A percentile compares a stretch with the other conserved stretches of the same genome.
Conservation (phyloP, 2,329 filamentous ascomycete species). For the Talaromyces sp. region DNA sequence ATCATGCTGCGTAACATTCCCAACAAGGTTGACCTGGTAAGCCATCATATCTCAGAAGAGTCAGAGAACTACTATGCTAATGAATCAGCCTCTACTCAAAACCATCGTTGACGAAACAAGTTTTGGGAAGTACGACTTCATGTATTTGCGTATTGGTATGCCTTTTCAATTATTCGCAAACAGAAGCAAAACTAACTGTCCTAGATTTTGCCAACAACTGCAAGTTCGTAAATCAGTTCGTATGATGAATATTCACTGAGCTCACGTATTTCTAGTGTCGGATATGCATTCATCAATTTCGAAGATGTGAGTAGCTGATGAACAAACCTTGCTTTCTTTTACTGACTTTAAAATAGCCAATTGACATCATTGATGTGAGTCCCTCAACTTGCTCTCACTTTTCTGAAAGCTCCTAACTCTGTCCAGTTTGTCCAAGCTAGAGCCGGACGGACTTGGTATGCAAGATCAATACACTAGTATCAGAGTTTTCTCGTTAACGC, state of each 20-base stretch:
- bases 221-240: slow-evolving; percentile 55
- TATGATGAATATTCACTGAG: not conserved
- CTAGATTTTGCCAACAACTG: slow-evolving; percentile 72
- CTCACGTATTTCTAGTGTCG: slow-evolving; percentile 58
- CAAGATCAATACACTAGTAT: not conserved
- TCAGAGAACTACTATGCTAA: slow-evolving; percentile 3
- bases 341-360: slow-evolving; percentile 50
- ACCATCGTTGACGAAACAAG: slow-evolving; percentile 70
- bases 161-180: not conserved
- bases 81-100: slow-evolving; percentile 61
- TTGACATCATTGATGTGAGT: slow-evolving; percentile 66
- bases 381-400: not conserved
- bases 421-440: slow-evolving; percentile 63
- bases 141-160: slow-evolving; percentile 78
- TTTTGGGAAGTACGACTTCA: slow-evolving; percentile 83
- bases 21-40: slow-evolving; percentile 69
- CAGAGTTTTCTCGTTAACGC: slow-evolving; percentile 9
- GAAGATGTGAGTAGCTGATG: slow-evolving; percentile 55
- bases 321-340: slow-evolving; percentile 1
- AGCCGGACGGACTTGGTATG: slow-evolving; percentile 64
- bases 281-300: slow-evolving; percentile 97
- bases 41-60: slow-evolving; percentile 16
- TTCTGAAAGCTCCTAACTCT: not conserved
- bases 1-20: slow-evolving; percentile 96
- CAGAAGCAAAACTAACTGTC: not conserved